Evolutionary conservation across 2,329 filamentous ascomycete species (phyloP).

Genomic region (Seiridium cupressi): DNA sequence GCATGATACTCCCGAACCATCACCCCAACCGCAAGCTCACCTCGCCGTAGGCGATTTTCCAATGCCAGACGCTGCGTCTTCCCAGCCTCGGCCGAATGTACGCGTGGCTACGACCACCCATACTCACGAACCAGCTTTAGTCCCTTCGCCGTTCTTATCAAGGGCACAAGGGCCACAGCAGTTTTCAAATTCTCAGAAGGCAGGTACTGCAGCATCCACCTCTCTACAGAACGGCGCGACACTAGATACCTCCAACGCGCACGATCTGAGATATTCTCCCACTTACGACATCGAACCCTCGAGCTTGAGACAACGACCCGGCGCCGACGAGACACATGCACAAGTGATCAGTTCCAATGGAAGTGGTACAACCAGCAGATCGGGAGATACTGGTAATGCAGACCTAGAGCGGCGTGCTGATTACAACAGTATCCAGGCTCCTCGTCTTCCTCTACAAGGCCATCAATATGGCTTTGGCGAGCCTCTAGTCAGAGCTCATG

Average conservation of each 20-base stretch:
- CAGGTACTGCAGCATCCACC: slow-evolving; percentile 10
- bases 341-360: slow-evolving; percentile 34
- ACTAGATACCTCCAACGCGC: slow-evolving; percentile 10
- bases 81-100: slow-evolving; percentile 29
- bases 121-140: slow-evolving; percentile 13
- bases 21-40: slow-evolving; percentile 47
- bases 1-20: slow-evolving; percentile 71
- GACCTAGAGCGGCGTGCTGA: slow-evolving; percentile 33
- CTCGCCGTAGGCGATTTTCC: slow-evolving; percentile 39
- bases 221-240: slow-evolving; percentile 1
- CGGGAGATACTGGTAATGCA: slow-evolving; percentile 37
- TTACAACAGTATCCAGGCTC: slow-evolving; percentile 29
- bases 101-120: background rate
- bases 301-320: slow-evolving; percentile 8
- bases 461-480: slow-evolving; percentile 46
- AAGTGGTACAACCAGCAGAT: slow-evolving; percentile 40
- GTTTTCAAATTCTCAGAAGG: slow-evolving; percentile 11
- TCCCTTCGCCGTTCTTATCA: slow-evolving; percentile 1
- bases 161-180: slow-evolving; percentile 8
- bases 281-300: background rate
- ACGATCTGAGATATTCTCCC: slow-evolving; percentile 7
- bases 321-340: slow-evolving; percentile 20
- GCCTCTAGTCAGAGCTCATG: slow-evolving; percentile 69
- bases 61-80: slow-evolving; percentile 34
- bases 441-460: slow-evolving; percentile 34